Base-by-base conservation (phyloP, 164 flowering plant genomes). In the Cinnamomum chago region DNA sequence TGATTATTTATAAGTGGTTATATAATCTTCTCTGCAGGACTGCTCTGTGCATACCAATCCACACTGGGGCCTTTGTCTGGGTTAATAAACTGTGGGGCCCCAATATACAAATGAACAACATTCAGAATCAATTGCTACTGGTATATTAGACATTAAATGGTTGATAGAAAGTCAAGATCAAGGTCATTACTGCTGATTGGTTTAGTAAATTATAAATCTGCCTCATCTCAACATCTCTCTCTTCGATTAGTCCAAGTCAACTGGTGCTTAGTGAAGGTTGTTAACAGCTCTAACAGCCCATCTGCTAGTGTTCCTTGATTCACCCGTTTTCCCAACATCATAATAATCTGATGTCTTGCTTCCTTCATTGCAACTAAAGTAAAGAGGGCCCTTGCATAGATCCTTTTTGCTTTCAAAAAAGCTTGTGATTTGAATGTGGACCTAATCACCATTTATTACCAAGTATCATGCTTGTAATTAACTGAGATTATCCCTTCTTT, bases 291-390 rank as follows among this genome's bases (percentile, higher is more conserved):
- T 66, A 66, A 17, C 69, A 17, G 30, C 69, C 69, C 20, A 14
- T 66, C 35, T 22, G 25, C 67, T 64, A 64, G 28, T 64, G 28
- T 64, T 15, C n/a, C 69, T 66, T 17, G 69, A 66, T 66, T 30
- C 69, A 30, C 20, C 69, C 69, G 47, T 66, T 27, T 13, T 66
- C n/a, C 18, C 47, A 7, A 40, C 47, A 40, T 40, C 47, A 24
- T 1, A 20, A 66, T 27, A 15, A 66, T 28, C 20, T 9, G 47
- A 25, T 18, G 18, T 28, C 47, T 13, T 4, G 15, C 23, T 30
- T 66, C 69, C 69, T 66, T 66, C 35, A 28, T 27, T 28, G 11
- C 2, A 30, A 35, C 10, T 25, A 64, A 66, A 66, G 69, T 18
- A 27, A 13, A 17, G 14, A 18, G 40, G 40, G 18, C 68, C 40